Conservation (phyloP, 371 early-diverging fungal genomes). For the Batkoa obscura region DNA sequence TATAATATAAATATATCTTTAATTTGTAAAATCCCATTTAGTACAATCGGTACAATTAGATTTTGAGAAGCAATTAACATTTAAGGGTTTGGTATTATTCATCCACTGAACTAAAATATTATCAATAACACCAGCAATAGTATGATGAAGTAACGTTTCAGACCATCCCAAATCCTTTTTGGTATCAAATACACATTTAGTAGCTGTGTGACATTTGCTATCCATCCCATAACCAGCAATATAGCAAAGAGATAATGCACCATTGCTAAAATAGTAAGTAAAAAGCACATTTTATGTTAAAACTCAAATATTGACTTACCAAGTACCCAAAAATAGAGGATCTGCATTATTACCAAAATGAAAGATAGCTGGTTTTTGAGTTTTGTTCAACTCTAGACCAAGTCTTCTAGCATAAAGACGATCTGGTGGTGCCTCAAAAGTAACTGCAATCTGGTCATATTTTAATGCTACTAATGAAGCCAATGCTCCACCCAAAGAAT, state of each 20-base stretch:
- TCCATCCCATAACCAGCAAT: constrained; percentile 85
- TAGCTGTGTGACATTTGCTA: constrained; percentile 11
- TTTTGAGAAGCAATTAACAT: constrained; percentile 19
- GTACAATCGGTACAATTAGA: constrained; percentile 47
- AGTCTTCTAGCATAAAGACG: constrained; percentile 43
- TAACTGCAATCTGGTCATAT: constrained; percentile 53
- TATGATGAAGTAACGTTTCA: constrained; percentile 49
- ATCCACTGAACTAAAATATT: constrained; percentile 15
- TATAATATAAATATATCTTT: too few species aligned
- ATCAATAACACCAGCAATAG: constrained; percentile 45
- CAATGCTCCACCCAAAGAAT: constrained; percentile 77
- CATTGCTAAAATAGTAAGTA: constrained; percentile 19
- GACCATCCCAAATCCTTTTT: constrained; percentile 37
- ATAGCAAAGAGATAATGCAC: constrained; percentile 45
- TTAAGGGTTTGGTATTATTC: constrained; percentile 8
- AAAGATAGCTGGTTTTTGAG: constrained; percentile 37
- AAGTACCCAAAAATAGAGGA: constrained; percentile 66
- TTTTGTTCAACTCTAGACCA: constrained; percentile 30
- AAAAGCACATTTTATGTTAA: constrained; percentile 17
- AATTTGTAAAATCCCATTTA: constrained; percentile 31
- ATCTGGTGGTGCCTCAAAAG: constrained; percentile 77
- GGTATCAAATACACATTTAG: constrained; percentile 36
- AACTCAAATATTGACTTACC: constrained; percentile 1
- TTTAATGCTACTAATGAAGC: constrained; percentile 64
- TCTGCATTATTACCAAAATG: constrained; percentile 73